Percentiles rank a stretch among this genome's conserved stretches.
phyloP scores from a whole-genome alignment of 176 grass and related monocot genomes.

The Triticum timopheevii region DNA sequence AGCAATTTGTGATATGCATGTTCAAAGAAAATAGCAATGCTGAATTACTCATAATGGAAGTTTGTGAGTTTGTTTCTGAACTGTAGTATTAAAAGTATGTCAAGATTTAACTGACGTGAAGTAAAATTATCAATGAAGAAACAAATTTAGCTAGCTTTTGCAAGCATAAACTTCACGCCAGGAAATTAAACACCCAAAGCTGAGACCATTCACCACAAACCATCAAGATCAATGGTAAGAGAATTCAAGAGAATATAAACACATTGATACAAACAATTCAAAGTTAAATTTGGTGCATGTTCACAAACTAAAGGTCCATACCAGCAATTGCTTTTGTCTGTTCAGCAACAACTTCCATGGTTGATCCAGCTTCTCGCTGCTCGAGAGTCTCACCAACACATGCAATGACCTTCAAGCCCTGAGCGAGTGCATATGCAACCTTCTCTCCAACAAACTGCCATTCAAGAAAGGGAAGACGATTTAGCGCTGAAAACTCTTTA shows the following conservation, averaged over 20 bases:
- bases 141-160: background rate
- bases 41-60: background rate
- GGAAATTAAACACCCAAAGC: background rate
- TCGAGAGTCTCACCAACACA: constrained; percentile 98
- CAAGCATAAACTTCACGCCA: background rate
- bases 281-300: background rate
- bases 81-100: background rate
- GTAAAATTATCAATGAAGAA: background rate
- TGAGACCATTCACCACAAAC: background rate
- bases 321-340: constrained; percentile 97
- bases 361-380: constrained; percentile 81
- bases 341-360: constrained; percentile 84
- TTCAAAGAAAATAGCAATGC: background rate
- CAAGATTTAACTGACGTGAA: background rate
- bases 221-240: background rate
- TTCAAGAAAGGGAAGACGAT: background rate
- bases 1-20: background rate
- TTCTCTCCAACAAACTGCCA: constrained; percentile 94
- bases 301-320: constrained; percentile 31
- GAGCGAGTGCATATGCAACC: constrained; percentile 82
- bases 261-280: background rate
- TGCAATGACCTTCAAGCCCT: constrained; percentile 96
- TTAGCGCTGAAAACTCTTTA: background rate
- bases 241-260: background rate
- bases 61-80: background rate